A percentile compares a stretch with the other conserved stretches of the same genome.
Conservation (phyloP, 129 eudicot genomes). For the Cynara cardunculus region DNA sequence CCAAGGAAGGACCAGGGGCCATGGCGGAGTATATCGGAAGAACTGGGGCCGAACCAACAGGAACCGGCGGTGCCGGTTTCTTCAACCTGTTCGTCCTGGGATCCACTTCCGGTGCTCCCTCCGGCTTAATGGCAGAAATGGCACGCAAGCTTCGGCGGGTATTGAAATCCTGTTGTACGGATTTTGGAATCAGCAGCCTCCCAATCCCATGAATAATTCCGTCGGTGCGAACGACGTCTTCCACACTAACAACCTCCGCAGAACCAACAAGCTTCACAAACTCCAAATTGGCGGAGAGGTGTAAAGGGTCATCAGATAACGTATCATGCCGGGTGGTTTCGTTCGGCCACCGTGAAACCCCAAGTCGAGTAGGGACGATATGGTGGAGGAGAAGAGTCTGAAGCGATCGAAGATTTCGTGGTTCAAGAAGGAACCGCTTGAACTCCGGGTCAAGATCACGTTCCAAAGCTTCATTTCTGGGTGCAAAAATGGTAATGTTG, state of each 20-base stretch:
- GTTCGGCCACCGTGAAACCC: slow-evolving; percentile 42
- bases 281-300: not conserved
- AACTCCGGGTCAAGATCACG: slow-evolving; percentile 72
- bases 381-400: slow-evolving; percentile 63
- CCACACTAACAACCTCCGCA: slow-evolving; percentile 39
- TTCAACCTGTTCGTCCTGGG: slow-evolving; percentile 48
- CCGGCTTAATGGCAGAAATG: slow-evolving; percentile 45
- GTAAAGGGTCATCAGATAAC: slow-evolving; percentile 29
- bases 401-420: slow-evolving; percentile 64
- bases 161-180: slow-evolving; percentile 48
- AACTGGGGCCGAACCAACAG: slow-evolving; percentile 64
- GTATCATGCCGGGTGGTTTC: slow-evolving; percentile 31
- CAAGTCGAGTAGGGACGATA: slow-evolving; percentile 58
- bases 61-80: slow-evolving; percentile 40
- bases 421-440: slow-evolving; percentile 72
- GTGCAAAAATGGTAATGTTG: slow-evolving; percentile 82
- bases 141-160: slow-evolving; percentile 36
- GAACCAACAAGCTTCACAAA: slow-evolving; percentile 28
- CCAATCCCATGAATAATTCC: slow-evolving; percentile 52
- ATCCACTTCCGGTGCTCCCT: slow-evolving; percentile 53
- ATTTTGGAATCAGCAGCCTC: slow-evolving; percentile 34
- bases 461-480: slow-evolving; percentile 64
- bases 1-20: slow-evolving; percentile 90
- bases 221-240: slow-evolving; percentile 52
- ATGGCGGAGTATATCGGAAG: slow-evolving; percentile 72